phyloP scores from a whole-genome alignment of 2,329 filamentous ascomycete species.

The Nigrospora osmanthi region DNA sequence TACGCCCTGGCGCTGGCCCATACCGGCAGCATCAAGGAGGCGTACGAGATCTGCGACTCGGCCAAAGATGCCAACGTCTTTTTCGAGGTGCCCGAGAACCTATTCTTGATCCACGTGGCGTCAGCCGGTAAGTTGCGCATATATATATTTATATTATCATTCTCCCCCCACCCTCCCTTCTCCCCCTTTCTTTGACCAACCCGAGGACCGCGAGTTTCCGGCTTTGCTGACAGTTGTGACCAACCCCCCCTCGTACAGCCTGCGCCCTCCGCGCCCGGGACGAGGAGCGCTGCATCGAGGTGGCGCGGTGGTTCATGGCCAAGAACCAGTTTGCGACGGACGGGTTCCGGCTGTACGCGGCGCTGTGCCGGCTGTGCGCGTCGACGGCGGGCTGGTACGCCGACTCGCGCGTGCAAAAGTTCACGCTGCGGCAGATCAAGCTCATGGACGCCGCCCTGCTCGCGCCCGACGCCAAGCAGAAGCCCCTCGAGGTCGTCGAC shows the following conservation, averaged over 20 bases:
- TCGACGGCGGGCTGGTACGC: constrained; percentile 70
- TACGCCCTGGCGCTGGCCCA: constrained; percentile 73
- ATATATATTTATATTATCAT: too few relatives aligned
- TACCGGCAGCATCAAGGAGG: constrained; percentile 57
- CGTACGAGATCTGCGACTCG: constrained; percentile 73
- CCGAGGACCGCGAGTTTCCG: background rate
- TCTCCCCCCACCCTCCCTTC: constrained; percentile 1
- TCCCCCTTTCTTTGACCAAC: background rate
- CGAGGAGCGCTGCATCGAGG: constrained; percentile 63
- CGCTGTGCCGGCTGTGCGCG: constrained; percentile 68
- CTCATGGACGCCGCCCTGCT: constrained; percentile 66
- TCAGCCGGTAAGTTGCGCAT: constrained; percentile 59
- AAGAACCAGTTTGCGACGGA: constrained; percentile 74
- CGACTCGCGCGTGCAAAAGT: constrained; percentile 79
- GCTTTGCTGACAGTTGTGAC: background rate
- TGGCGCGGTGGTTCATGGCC: constrained; percentile 77
- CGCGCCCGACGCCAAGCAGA: constrained; percentile 37
- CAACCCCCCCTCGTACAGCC: constrained; percentile 34
- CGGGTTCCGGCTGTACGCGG: constrained; percentile 74
- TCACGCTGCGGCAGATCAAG: constrained; percentile 85
- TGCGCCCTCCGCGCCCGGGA: constrained; percentile 80
- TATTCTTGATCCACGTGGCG: constrained; percentile 67
- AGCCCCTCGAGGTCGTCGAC: constrained; percentile 10
- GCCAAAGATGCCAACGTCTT: constrained; percentile 79
- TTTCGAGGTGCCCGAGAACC: constrained; percentile 58